A percentile compares a stretch with the other conserved stretches of the same genome.
These are phyloP conservation scores for Ulota crispa DNA, from an alignment of 225 moss, liverwort and hornwort species.

Conservation along the genomic window DNA sequence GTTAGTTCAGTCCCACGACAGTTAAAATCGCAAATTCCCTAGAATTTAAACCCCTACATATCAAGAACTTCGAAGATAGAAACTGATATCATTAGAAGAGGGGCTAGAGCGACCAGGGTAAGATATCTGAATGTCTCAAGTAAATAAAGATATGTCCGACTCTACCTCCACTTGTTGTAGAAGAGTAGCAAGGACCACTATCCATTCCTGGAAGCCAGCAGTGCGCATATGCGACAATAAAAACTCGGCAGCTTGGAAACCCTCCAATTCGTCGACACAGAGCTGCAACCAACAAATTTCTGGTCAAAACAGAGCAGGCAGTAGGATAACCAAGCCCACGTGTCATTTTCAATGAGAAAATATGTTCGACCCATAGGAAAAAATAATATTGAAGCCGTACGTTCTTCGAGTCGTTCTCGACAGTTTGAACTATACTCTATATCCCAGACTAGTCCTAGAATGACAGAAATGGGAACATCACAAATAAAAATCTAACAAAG, in stretches of 20 bases:
- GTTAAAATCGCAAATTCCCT: slow-evolving; percentile 1
- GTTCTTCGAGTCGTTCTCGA: neutral
- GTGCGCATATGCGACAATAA: slow-evolving; percentile 67
- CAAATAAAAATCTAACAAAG: neutral
- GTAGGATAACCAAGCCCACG: neutral
- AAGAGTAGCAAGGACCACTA: slow-evolving; percentile 77
- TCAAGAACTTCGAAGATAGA: neutral
- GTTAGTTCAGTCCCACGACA: neutral
- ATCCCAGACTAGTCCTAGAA: slow-evolving; percentile 1
- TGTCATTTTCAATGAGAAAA: too few relatives aligned
- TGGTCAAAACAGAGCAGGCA: slow-evolving; percentile 8
- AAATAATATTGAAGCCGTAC: neutral
- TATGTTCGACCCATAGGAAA: neutral
- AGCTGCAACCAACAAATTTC: slow-evolving; percentile 47
- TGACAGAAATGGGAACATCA: neutral
- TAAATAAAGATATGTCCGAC: neutral
- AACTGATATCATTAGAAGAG: neutral
- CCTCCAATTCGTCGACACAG: slow-evolving; percentile 47
- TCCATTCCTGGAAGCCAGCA: slow-evolving; percentile 83
- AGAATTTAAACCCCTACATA: neutral
- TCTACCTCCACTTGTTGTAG: slow-evolving; percentile 70
- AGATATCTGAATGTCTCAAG: neutral
- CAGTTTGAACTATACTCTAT: neutral
- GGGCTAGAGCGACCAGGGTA: neutral
- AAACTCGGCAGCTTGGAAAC: slow-evolving; percentile 64